A percentile compares a stretch with the other conserved stretches of the same genome.
Evolutionary conservation across 805 yeast species (phyloP).

Genomic region (Diddensiella caesifluorescens): DNA sequence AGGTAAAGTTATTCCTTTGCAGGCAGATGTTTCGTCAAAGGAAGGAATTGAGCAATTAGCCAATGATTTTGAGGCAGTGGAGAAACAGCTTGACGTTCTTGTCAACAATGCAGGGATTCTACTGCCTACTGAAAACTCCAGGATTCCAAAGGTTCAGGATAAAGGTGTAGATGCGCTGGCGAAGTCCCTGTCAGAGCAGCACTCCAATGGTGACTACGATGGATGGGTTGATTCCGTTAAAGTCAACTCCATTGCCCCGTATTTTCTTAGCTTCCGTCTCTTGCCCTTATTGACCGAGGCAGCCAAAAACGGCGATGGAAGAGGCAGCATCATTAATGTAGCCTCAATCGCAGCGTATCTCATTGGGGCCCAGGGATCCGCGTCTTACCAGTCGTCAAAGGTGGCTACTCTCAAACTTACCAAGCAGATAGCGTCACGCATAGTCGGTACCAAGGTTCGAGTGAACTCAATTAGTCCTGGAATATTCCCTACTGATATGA

Average conservation of each 20-base stretch:
- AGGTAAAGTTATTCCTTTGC: conserved; percentile 14
- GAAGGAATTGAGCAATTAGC: conserved; percentile 10
- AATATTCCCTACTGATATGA: conserved; percentile 51
- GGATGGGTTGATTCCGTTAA: conserved; percentile 13
- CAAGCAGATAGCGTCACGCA: conserved; percentile 46
- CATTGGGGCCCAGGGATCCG: conserved; percentile 38
- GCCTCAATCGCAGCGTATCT: conserved; percentile 48
- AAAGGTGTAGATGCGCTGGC: conserved; percentile 4
- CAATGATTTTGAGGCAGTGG: background rate
- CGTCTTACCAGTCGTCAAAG: conserved; percentile 55
- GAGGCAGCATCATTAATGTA: conserved; percentile 49
- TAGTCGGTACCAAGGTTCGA: conserved; percentile 51
- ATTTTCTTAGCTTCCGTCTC: conserved; percentile 17
- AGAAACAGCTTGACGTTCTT: conserved; percentile 27
- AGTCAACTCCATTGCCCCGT: conserved; percentile 15
- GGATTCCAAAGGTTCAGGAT: background rate
- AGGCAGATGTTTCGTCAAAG: conserved; percentile 6
- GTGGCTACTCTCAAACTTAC: conserved; percentile 56
- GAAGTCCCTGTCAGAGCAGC: conserved; percentile 10
- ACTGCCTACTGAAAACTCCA: background rate
- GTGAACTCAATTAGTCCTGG: conserved; percentile 64
- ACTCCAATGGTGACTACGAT: conserved; percentile 10
- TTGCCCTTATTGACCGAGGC: conserved; percentile 17
- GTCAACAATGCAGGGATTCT: conserved; percentile 34
- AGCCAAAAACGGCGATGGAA: conserved; percentile 38